These are phyloP conservation scores for Tulasnella sp. DNA, from an alignment of 768 basidiomycete genomes.

Conservation along the genomic window DNA sequence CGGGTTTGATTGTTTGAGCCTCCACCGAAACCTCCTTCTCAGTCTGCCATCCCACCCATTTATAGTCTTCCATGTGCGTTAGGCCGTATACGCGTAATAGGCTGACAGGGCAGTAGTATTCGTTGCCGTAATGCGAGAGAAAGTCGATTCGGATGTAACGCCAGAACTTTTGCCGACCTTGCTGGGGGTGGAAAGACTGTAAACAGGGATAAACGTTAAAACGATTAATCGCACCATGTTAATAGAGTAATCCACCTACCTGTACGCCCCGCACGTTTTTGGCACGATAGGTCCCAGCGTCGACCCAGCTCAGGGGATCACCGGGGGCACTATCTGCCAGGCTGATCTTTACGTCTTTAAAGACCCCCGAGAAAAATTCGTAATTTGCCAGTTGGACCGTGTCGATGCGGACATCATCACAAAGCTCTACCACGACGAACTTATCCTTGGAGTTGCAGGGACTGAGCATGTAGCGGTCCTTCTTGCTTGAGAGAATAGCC, in stretches of 20 bases:
- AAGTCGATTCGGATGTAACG: conserved; percentile 94
- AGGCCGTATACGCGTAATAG: conserved; percentile 91
- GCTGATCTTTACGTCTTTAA: conserved; percentile 85
- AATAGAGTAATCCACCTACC: conserved; percentile 46
- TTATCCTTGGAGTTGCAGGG: conserved; percentile 65
- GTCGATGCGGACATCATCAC: conserved; percentile 95
- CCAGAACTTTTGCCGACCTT: conserved; percentile 76
- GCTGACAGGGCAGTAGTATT: conserved; percentile 94
- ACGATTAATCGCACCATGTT: neutral
- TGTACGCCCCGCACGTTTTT: conserved; percentile 90
- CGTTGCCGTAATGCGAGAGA: conserved; percentile 85
- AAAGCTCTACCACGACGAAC: conserved; percentile 91
- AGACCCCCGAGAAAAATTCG: conserved; percentile 96
- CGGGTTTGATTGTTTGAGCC: neutral
- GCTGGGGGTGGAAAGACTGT: conserved; percentile 74
- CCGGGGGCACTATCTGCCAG: conserved; percentile 59
- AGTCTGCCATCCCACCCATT: conserved; percentile 79
- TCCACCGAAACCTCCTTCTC: conserved; percentile 45
- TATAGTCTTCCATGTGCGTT: conserved; percentile 94
- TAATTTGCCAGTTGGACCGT: conserved; percentile 95
- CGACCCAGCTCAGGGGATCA: conserved; percentile 59
- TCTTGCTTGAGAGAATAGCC: conserved; percentile 80
- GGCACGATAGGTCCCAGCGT: conserved; percentile 71
- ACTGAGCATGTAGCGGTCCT: conserved; percentile 94
- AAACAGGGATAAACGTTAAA: neutral